Evolutionary conservation across 2,329 filamentous ascomycete genomes (phyloP).

Genomic region (Talaromyces sp.): DNA sequence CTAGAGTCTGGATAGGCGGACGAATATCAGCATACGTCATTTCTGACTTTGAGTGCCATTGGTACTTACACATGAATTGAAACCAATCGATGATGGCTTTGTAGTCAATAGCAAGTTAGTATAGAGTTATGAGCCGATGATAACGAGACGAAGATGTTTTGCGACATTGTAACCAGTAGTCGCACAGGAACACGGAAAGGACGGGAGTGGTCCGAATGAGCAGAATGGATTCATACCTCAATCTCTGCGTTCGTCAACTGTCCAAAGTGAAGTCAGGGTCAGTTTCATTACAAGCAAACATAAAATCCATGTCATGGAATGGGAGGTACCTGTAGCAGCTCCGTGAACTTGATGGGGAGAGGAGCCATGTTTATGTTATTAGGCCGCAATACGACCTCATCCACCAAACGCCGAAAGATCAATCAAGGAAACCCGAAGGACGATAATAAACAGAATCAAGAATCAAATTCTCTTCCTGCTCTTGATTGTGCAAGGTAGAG

Average conservation of each 20-base stretch:
- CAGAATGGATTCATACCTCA: conserved; percentile 44
- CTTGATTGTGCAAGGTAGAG: neutral
- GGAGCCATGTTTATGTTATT: conserved; percentile 52
- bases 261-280: conserved; percentile 31
- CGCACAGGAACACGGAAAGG: conserved; percentile 12
- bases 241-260: conserved; percentile 54
- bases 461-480: conserved; percentile 13
- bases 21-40: conserved; percentile 24
- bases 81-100: conserved; percentile 71
- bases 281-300: conserved; percentile 16
- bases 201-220: conserved; percentile 19
- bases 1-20: conserved; percentile 68
- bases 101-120: conserved; percentile 6
- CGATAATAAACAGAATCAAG: conserved; percentile 6
- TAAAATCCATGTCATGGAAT: conserved; percentile 34
- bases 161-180: conserved; percentile 5
- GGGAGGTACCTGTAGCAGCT: conserved; percentile 71
- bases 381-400: conserved; percentile 43
- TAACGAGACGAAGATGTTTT: neutral
- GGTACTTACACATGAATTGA: conserved; percentile 75
- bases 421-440: conserved; percentile 11
- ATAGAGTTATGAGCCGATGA: neutral
- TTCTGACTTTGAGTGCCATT: conserved; percentile 1
- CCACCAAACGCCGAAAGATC: conserved; percentile 34
- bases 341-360: conserved; percentile 88